A percentile compares a stretch with the other conserved stretches of the same genome.
These are phyloP conservation scores for Jatropha podagrica DNA, from an alignment of 441 rosid genomes.

Conservation along the genomic window DNA sequence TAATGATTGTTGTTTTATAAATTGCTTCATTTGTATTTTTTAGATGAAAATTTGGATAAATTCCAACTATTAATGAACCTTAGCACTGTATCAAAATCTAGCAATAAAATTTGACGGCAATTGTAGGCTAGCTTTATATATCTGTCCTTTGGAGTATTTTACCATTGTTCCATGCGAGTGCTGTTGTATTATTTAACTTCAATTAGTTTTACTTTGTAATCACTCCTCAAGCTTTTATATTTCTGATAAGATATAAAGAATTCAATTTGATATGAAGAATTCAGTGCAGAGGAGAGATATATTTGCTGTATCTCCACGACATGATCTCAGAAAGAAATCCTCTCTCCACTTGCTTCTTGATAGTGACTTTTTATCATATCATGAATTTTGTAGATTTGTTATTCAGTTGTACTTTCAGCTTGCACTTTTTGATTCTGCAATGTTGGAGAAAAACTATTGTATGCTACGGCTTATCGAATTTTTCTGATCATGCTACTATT, in stretches of 20 bases:
- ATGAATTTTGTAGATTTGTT: background rate
- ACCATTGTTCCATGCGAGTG: too few species aligned
- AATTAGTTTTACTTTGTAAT: background rate
- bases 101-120: slow-evolving; percentile 1
- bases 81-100: background rate
- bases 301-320: background rate
- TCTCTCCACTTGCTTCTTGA: background rate
- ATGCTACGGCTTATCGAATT: background rate
- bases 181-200: background rate
- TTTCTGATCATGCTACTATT: too few species aligned
- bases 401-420: background rate
- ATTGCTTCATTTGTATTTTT: background rate
- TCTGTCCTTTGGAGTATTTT: background rate
- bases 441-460: background rate
- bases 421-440: background rate
- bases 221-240: background rate
- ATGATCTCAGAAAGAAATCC: background rate
- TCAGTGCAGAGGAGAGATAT: background rate
- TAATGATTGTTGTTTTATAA: slow-evolving; percentile 22
- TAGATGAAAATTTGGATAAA: background rate
- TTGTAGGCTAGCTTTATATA: background rate
- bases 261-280: background rate
- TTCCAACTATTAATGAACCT: background rate
- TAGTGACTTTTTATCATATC: background rate
- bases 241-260: too few species aligned